Evolutionary conservation across 1,284 basidiomycete species (phyloP).

Genomic region (Pascua guehoae): DNA sequence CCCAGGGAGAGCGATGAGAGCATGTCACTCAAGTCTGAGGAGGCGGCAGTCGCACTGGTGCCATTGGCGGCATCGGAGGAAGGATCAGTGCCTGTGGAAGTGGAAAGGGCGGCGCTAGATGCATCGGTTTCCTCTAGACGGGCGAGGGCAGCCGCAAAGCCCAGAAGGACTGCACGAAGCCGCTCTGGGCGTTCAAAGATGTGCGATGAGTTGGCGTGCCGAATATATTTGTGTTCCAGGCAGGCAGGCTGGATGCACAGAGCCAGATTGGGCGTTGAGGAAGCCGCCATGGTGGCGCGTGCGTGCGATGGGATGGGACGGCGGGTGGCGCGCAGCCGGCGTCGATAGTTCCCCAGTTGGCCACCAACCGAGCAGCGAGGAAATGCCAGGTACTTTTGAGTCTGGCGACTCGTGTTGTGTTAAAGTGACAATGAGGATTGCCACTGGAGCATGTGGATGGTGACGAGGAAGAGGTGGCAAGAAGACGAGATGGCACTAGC

Average conservation of each 20-base stretch:
- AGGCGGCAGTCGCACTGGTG: conserved; percentile 6
- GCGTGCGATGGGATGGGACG: background rate
- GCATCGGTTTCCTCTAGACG: conserved; percentile 58
- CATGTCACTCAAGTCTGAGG: conserved; percentile 26
- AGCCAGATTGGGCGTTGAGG: conserved; percentile 25
- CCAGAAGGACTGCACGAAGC: conserved; percentile 73
- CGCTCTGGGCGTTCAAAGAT: conserved; percentile 87
- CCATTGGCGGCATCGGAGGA: conserved; percentile 6
- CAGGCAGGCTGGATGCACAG: conserved; percentile 51
- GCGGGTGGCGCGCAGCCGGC: background rate
- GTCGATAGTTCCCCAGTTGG: too few relatives aligned
- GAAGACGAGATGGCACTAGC: too few relatives aligned
- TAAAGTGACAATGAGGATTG: background rate
- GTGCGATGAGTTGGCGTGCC: conserved; percentile 64
- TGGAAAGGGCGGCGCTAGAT: background rate
- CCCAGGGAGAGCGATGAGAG: conserved; percentile 34
- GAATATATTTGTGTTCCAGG: conserved; percentile 67
- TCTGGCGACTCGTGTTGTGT: background rate
- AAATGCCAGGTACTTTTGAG: too few relatives aligned
- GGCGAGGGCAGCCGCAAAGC: conserved; percentile 71
- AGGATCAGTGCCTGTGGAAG: background rate
- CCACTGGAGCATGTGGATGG: background rate
- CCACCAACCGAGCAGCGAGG: too few relatives aligned
- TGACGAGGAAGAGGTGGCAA: background rate
- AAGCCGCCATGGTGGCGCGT: background rate